These are phyloP conservation scores for Rhodosporidiobolus sp. DNA, from an alignment of 768 basidiomycete genomes.

Conservation along the genomic window DNA sequence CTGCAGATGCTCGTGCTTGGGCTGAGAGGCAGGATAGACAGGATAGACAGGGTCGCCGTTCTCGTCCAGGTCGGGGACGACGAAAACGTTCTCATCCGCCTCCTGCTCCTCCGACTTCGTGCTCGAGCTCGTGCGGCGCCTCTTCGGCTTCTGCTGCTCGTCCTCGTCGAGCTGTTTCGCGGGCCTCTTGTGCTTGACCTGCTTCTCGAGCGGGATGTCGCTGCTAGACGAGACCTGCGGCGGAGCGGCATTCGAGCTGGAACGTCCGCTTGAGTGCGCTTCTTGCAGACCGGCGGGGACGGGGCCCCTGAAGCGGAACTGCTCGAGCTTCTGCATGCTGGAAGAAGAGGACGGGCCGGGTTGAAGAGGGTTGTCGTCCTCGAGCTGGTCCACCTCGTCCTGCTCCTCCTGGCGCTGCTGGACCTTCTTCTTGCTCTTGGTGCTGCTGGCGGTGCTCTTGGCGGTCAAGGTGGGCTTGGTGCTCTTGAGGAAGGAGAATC, in stretches of 20 bases:
- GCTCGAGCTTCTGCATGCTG: neutral
- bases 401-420: neutral
- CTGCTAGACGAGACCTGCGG: too few relatives aligned
- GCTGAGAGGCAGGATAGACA: neutral
- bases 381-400: neutral
- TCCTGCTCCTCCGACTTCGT: neutral
- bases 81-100: neutral
- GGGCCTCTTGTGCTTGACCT: neutral
- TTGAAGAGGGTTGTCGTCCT: neutral
- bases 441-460: neutral
- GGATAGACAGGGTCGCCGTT: slow-evolving; percentile 16
- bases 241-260: neutral
- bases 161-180: neutral
- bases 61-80: slow-evolving; percentile 23
- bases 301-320: neutral
- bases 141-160: neutral
- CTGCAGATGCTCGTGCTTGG: too few relatives aligned
- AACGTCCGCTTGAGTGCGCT: too few relatives aligned
- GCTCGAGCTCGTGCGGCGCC: neutral
- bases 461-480: too few relatives aligned
- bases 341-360: neutral
- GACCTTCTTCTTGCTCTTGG: neutral
- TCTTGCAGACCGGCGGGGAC: neutral
- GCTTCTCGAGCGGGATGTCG: too few relatives aligned
- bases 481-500: too few relatives aligned